Conservation (phyloP, 2,329 filamentous ascomycete species). For the Scopulariopsis brevicaulis region DNA sequence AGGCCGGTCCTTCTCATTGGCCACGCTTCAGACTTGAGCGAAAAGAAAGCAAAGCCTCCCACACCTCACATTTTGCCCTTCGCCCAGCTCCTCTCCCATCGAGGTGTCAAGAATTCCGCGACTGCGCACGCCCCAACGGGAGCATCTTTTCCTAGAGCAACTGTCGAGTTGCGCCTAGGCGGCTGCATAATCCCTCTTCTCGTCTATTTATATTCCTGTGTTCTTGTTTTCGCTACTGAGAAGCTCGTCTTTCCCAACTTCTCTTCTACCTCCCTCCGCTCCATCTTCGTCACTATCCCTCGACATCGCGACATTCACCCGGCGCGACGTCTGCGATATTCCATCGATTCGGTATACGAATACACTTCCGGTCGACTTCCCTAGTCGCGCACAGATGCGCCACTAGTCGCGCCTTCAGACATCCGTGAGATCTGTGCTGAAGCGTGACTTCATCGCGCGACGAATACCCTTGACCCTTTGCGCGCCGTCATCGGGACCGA, state of each 20-base stretch:
- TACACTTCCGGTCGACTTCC: not conserved
- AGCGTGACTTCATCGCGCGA: not conserved
- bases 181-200: not conserved
- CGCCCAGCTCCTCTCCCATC: constrained; percentile 1
- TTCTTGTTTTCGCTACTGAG: not conserved
- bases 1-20: not conserved
- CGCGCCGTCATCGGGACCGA: not conserved
- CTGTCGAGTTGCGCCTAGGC: not conserved
- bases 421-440: not conserved
- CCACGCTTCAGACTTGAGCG: not conserved
- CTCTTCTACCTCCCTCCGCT: too few relatives aligned
- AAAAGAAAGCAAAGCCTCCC: constrained; percentile 3
- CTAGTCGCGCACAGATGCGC: not conserved
- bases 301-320: not conserved
- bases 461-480: not conserved
- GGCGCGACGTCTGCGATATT: not conserved
- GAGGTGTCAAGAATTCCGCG: not conserved
- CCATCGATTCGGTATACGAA: not conserved
- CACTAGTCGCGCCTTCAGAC: not conserved
- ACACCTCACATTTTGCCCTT: not conserved
- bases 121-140: not conserved
- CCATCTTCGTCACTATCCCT: not conserved
- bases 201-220: not conserved
- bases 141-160: not conserved
- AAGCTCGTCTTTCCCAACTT: not conserved